A percentile compares a stretch with the other conserved stretches of the same genome.
phyloP scores from a whole-genome alignment of 257 asterid genomes.

The Solanum bulbocastanum region DNA sequence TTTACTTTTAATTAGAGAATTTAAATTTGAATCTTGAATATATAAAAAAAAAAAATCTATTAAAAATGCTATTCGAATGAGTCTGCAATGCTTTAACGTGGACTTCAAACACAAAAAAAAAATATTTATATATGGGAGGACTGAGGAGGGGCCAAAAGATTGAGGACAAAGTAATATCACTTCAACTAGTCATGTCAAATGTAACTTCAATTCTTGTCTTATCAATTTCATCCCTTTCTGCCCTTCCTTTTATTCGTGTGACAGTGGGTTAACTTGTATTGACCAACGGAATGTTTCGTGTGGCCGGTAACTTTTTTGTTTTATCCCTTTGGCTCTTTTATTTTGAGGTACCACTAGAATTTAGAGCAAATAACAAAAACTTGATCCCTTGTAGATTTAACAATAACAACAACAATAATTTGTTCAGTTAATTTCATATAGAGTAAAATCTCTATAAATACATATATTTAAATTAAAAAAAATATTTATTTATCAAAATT shows the following conservation, averaged over 20 bases:
- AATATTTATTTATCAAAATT: too few relatives aligned
- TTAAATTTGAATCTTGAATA: fast-evolving
- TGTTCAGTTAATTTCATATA: too few relatives aligned
- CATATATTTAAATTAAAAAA: too few relatives aligned
- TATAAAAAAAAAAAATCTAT: too few relatives aligned
- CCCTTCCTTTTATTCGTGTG: background rate
- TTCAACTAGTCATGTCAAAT: conserved; percentile 35
- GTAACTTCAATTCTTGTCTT: background rate
- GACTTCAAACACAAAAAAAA: fast-evolving
- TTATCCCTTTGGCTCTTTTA: background rate
- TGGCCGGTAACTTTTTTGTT: background rate
- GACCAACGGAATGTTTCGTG: background rate
- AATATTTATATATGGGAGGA: too few relatives aligned
- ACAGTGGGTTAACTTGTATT: background rate
- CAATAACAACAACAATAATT: too few relatives aligned
- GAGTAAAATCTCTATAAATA: too few relatives aligned
- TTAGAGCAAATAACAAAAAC: background rate
- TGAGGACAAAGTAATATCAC: conserved; percentile 46
- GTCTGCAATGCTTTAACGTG: fast-evolving
- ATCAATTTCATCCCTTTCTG: background rate
- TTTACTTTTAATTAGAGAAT: fast-evolving
- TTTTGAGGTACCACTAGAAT: background rate
- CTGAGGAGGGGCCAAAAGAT: background rate
- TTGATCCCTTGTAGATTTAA: background rate
- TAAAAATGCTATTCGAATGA: fast-evolving